These are phyloP conservation scores for Exophiala sp. DNA, from an alignment of 2,329 filamentous ascomycete species.

Conservation along the genomic window DNA sequence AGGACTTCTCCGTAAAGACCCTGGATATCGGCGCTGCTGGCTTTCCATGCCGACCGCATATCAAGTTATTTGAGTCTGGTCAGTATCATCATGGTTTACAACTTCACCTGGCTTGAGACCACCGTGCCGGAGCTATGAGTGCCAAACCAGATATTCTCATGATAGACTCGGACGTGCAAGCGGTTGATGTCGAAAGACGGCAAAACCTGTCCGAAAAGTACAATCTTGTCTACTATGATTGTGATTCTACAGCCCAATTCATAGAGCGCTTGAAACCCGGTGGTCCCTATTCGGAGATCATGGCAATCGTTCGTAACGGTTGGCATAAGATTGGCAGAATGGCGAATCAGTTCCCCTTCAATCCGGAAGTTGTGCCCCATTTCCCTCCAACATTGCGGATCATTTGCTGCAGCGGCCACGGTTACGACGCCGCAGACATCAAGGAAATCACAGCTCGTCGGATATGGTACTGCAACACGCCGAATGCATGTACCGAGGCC, in stretches of 20 bases:
- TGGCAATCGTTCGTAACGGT: conserved; percentile 33
- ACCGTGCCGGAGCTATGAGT: background rate
- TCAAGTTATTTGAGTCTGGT: too few relatives aligned
- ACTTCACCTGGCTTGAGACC: too few relatives aligned
- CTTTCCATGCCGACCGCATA: too few relatives aligned
- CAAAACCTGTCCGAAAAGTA: background rate
- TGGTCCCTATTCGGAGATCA: conserved; percentile 30
- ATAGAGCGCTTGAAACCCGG: conserved; percentile 30
- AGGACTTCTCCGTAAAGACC: too few relatives aligned
- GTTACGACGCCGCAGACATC: conserved; percentile 6
- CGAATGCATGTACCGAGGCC: conserved; percentile 4
- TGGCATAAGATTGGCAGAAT: conserved; percentile 34
- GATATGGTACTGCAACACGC: conserved; percentile 6
- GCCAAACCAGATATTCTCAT: background rate
- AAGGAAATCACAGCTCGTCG: background rate
- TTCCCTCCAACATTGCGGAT: conserved; percentile 1
- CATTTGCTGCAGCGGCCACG: conserved; percentile 7
- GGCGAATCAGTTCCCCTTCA: conserved; percentile 31
- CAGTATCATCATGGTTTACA: too few relatives aligned
- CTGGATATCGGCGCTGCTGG: too few relatives aligned
- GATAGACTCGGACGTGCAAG: conserved; percentile 1
- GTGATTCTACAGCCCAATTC: conserved; percentile 1
- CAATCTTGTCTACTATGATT: conserved; percentile 11
- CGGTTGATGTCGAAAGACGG: background rate
- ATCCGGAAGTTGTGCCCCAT: conserved; percentile 22